Base-by-base conservation (phyloP, 352 stramenopile species). In the Phytophthora ohioensis region DNA sequence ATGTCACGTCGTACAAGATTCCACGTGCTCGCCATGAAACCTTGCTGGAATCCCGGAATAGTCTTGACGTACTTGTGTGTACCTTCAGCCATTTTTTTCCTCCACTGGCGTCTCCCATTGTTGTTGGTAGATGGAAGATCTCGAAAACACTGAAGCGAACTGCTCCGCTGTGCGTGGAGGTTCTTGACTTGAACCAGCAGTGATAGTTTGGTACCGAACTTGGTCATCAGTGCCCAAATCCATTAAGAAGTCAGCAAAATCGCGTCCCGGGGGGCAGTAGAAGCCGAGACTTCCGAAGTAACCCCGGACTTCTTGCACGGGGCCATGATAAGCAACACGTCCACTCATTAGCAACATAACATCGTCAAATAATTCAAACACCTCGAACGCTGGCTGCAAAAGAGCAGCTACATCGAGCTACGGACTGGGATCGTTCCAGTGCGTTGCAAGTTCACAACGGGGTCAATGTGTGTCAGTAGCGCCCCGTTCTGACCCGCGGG, bases 61-160 rank as follows among this genome's bases (percentile, higher is more conserved):
- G 41, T 43, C 58, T 93, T 97, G 48, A 98, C 86, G 27, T 98
- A 78, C 41, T 78, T 62, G 48, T 93, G 88, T 43, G 91, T 65
- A 80, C 75, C 21, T 48, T 71, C 31, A 47, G 67, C 36, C 30
- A 64, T 17, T 4, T 41, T 46, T 32, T 57, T 15, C 12, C 47
- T 73, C 63, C 21, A 75, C 6, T 34, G 68, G 49, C 3, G 55
- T 66, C 8, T 71, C 46, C 21, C 81, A 12, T n/a, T 80, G 30
- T 3, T 65, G 42, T 15, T 75, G 42, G 38, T 78, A 69, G 27
- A 69, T 69, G 2, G 17, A 21, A 27, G 77, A 87, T 3, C 21
- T 15, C 8, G 38, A 51, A 59, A 83, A 85, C 4, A 49, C 43
- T 11, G 35, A 35, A 15, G 71, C 75, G 15, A 81, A 87, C 6